Percentiles rank a stretch among this genome's conserved stretches.
phyloP scores from a whole-genome alignment of 495 filamentous ascomycete species.

The Neurospora tetraspora region DNA sequence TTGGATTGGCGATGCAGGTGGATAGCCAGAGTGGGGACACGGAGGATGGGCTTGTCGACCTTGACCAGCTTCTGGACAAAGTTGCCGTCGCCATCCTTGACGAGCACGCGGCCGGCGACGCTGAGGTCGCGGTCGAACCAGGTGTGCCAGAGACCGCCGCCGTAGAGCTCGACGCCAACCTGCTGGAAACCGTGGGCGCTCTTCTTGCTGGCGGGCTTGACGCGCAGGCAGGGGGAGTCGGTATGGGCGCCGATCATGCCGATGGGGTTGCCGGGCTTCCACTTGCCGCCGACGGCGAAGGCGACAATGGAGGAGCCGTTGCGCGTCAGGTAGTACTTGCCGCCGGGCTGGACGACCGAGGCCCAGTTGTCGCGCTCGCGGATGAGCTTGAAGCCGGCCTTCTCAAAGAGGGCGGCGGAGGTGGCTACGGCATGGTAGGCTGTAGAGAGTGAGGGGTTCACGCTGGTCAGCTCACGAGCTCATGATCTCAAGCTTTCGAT shows the following conservation, averaged over 20 bases:
- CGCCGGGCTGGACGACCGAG: slow-evolving; percentile 67
- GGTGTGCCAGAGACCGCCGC: slow-evolving; percentile 72
- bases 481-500: neutral
- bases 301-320: slow-evolving; percentile 92
- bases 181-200: slow-evolving; percentile 77
- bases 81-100: slow-evolving; percentile 60
- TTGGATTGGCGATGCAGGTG: slow-evolving; percentile 78
- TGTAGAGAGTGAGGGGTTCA: slow-evolving; percentile 22
- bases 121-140: slow-evolving; percentile 96
- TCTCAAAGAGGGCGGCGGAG: slow-evolving; percentile 59
- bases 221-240: slow-evolving; percentile 78
- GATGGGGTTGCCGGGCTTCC: slow-evolving; percentile 89
- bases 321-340: slow-evolving; percentile 92
- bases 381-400: slow-evolving; percentile 79
- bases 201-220: slow-evolving; percentile 94
- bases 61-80: slow-evolving; percentile 82
- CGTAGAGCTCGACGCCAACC: slow-evolving; percentile 93
- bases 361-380: slow-evolving; percentile 89
- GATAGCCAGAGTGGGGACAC: slow-evolving; percentile 87
- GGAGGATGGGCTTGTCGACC: slow-evolving; percentile 79
- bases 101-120: slow-evolving; percentile 81
- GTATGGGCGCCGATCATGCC: slow-evolving; percentile 96
- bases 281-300: slow-evolving; percentile 86
- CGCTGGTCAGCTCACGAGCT: neutral
- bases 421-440: slow-evolving; percentile 91